Conservation (phyloP, 2,329 filamentous ascomycete species). For the Scedosporium dehoogii region DNA sequence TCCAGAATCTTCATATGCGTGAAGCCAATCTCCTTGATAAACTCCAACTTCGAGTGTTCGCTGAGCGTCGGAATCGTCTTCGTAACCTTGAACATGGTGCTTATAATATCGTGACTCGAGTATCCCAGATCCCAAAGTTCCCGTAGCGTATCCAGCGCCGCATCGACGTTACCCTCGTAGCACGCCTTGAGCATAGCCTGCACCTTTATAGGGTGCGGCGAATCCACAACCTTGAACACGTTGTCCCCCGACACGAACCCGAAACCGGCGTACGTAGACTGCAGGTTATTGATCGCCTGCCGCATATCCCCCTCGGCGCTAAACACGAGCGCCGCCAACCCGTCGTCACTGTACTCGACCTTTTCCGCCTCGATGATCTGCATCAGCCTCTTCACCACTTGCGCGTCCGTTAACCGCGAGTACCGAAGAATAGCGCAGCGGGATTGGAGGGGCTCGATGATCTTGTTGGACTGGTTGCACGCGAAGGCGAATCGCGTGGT, state of each 20-base stretch:
- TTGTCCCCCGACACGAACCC: constrained; percentile 97
- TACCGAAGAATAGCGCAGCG: constrained; percentile 94
- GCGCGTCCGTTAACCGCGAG: constrained; percentile 80
- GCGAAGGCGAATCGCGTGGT: constrained; percentile 97
- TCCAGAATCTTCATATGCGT: constrained; percentile 99
- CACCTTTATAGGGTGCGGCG: constrained; percentile 94
- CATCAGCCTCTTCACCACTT: constrained; percentile 81
- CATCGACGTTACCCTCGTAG: constrained; percentile 83
- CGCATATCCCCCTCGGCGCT: constrained; percentile 97
- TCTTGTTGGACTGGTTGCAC: constrained; percentile 98
- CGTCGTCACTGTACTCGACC: constrained; percentile 85
- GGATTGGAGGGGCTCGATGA: constrained; percentile 97
- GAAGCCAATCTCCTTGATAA: constrained; percentile 97
- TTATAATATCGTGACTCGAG: constrained; percentile 98
- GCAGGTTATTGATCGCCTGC: constrained; percentile 96
- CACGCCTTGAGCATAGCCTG: constrained; percentile 98
- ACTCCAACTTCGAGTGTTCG: constrained; percentile 92
- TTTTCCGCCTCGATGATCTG: constrained; percentile 91
- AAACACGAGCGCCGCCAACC: constrained; percentile 91
- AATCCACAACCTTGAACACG: constrained; percentile 95
- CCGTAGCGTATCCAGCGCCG: constrained; percentile 73
- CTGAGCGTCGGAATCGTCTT: constrained; percentile 89
- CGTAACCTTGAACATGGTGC: constrained; percentile 97
- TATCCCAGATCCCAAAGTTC: constrained; percentile 94
- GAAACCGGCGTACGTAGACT: constrained; percentile 87